A percentile compares a stretch with the other conserved stretches of the same genome.
Evolutionary conservation across 345 rosid species (phyloP).

Genomic region (Bruguiera parviflora): DNA sequence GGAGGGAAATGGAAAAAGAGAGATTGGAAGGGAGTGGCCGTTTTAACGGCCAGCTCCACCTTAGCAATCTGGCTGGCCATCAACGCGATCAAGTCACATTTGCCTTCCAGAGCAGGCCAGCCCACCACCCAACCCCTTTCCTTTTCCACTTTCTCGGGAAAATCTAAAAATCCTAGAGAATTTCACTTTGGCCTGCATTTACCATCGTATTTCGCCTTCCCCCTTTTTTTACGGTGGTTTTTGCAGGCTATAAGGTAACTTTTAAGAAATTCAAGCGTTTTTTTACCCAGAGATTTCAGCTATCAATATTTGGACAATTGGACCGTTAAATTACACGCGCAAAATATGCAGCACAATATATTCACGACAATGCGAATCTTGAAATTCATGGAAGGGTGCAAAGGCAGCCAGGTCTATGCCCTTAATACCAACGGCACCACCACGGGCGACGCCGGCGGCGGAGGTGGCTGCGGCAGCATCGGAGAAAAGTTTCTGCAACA

Average conservation of each 20-base stretch:
- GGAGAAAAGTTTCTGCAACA: constrained; percentile 73
- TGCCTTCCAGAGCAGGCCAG: neutral
- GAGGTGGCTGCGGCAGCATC: constrained; percentile 35
- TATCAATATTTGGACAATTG: neutral
- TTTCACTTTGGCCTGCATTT: constrained; percentile 29
- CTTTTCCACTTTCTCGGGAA: constrained; percentile 15
- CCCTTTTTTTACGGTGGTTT: constrained; percentile 25
- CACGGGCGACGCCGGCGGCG: constrained; percentile 17
- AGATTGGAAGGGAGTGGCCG: constrained; percentile 31
- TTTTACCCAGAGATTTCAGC: neutral
- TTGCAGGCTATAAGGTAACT: constrained; percentile 27
- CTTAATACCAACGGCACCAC: constrained; percentile 43
- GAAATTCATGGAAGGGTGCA: constrained; percentile 77
- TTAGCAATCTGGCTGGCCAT: constrained; percentile 22
- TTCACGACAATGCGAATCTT: constrained; percentile 85
- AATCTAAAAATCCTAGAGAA: neutral
- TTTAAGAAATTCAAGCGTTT: too few relatives aligned
- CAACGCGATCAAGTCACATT: constrained; percentile 3
- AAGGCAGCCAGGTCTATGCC: constrained; percentile 66
- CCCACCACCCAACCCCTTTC: neutral
- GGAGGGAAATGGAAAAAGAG: neutral
- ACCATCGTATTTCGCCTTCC: constrained; percentile 15
- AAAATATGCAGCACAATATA: constrained; percentile 73
- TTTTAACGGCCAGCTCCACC: constrained; percentile 46
- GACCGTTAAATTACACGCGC: neutral